A percentile compares a stretch with the other conserved stretches of the same genome.
Evolutionary conservation across 2,329 filamentous ascomycete species (phyloP).

Genomic region (Clarireedia monteithiana): DNA sequence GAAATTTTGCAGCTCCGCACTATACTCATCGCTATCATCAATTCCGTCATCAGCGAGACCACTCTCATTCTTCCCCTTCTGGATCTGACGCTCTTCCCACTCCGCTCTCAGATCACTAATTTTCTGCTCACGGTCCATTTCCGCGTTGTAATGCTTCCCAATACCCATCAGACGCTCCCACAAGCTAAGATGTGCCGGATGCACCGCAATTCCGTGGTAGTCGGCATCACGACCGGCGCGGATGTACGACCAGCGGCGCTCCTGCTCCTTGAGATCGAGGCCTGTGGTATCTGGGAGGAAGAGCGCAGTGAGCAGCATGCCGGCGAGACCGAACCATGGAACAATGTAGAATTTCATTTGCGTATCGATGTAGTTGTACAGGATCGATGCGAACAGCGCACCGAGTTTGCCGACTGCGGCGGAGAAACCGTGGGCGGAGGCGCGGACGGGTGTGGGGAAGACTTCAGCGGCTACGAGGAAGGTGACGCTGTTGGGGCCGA

Average conservation of each 20-base stretch:
- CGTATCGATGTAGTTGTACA: constrained; percentile 91
- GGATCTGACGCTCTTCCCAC: constrained; percentile 49
- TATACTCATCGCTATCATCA: constrained; percentile 18
- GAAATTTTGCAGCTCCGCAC: constrained; percentile 18
- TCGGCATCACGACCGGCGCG: constrained; percentile 67
- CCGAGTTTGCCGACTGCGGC: constrained; percentile 85
- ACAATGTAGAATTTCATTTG: constrained; percentile 85
- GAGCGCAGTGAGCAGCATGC: constrained; percentile 72
- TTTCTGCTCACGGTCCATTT: constrained; percentile 74
- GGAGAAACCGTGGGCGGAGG: constrained; percentile 90
- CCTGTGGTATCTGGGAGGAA: constrained; percentile 97
- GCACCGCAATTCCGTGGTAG: constrained; percentile 89
- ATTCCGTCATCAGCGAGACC: constrained; percentile 9
- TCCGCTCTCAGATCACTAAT: constrained; percentile 70
- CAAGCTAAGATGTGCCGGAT: constrained; percentile 77
- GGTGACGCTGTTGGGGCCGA: constrained; percentile 85
- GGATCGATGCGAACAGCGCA: constrained; percentile 74
- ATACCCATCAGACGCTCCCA: constrained; percentile 79
- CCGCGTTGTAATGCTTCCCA: constrained; percentile 75
- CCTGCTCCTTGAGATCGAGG: constrained; percentile 93
- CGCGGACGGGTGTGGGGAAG: constrained; percentile 90
- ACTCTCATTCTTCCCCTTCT: constrained; percentile 25
- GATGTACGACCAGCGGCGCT: constrained; percentile 86
- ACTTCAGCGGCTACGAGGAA: constrained; percentile 95
- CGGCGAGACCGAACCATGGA: constrained; percentile 88